These are phyloP conservation scores for Pythium apleroticum DNA, from an alignment of 352 stramenopile genomes.

Conservation along the genomic window DNA sequence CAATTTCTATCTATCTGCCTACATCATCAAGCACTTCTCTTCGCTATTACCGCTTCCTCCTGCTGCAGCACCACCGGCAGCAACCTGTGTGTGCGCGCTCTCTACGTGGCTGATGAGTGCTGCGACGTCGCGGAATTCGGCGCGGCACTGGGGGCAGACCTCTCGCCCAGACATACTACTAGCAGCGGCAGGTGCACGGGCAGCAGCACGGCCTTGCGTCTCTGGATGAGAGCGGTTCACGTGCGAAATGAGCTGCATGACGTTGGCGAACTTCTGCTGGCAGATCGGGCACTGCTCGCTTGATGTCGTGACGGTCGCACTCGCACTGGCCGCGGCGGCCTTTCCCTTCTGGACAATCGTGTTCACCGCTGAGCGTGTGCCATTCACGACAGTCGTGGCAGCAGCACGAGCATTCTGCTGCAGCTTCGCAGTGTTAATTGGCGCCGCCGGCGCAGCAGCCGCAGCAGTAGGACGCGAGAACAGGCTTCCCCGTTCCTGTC, in stretches of 20 bases:
- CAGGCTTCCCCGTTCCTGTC: slow-evolving; percentile 34
- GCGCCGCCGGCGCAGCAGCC: background rate
- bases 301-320: slow-evolving; percentile 31
- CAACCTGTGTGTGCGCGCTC: slow-evolving; percentile 34
- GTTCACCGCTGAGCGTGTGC: slow-evolving; percentile 23
- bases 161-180: slow-evolving; percentile 32
- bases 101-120: slow-evolving; percentile 68
- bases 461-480: background rate
- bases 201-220: slow-evolving; percentile 11
- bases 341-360: slow-evolving; percentile 27
- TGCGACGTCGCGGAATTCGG: slow-evolving; percentile 49
- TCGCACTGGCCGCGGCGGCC: slow-evolving; percentile 14
- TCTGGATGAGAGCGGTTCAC: slow-evolving; percentile 74
- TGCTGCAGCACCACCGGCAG: slow-evolving; percentile 8
- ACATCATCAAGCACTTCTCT: slow-evolving; percentile 71
- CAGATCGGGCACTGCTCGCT: slow-evolving; percentile 74
- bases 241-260: slow-evolving; percentile 72
- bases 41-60: slow-evolving; percentile 20
- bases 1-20: slow-evolving; percentile 4
- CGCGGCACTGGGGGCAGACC: slow-evolving; percentile 68
- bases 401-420: slow-evolving; percentile 25
- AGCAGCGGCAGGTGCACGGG: slow-evolving; percentile 7
- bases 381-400: slow-evolving; percentile 21
- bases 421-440: slow-evolving; percentile 19
- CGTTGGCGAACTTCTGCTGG: slow-evolving; percentile 69